Evolutionary conservation across 192 early-diverging fungal genomes (phyloP).

Genomic region (Powellomyces hirtus): DNA sequence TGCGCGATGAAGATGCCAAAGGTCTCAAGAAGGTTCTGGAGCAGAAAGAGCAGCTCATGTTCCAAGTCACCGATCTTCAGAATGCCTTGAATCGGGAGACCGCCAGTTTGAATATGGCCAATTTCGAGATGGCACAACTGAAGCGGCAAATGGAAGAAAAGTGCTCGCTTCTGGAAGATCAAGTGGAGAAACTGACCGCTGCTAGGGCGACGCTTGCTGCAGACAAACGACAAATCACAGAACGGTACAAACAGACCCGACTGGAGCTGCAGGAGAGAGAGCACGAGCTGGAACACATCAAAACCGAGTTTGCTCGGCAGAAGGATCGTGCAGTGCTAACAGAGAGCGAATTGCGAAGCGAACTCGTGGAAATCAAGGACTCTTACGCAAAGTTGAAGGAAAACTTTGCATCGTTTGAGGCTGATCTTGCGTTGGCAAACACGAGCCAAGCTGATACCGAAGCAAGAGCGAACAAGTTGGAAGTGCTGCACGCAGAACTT

Average conservation of each 20-base stretch:
- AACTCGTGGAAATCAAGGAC: slow-evolving; percentile 21
- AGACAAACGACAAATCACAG: slow-evolving; percentile 50
- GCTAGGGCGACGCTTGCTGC: slow-evolving; percentile 43
- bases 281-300: slow-evolving; percentile 40
- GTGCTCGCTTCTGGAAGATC: slow-evolving; percentile 37
- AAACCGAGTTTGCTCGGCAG: slow-evolving; percentile 23
- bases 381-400: slow-evolving; percentile 28
- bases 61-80: slow-evolving; percentile 57
- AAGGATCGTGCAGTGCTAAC: slow-evolving; percentile 22
- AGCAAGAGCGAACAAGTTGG: slow-evolving; percentile 12
- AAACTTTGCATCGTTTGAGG: slow-evolving; percentile 1
- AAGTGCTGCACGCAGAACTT: slow-evolving; percentile 21
- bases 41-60: slow-evolving; percentile 57
- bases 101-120: slow-evolving; percentile 43
- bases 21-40: slow-evolving; percentile 45
- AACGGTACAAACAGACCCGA: slow-evolving; percentile 42
- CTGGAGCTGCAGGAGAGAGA: slow-evolving; percentile 41
- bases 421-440: not conserved
- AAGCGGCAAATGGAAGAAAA: slow-evolving; percentile 48
- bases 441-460: not conserved
- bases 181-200: slow-evolving; percentile 46
- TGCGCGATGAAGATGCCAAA: slow-evolving; percentile 39
- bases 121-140: slow-evolving; percentile 48
- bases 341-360: slow-evolving; percentile 20
- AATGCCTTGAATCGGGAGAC: slow-evolving; percentile 51